Conservation (phyloP, 139 green algal genomes). For the Limnomonas spitsbergensis region DNA sequence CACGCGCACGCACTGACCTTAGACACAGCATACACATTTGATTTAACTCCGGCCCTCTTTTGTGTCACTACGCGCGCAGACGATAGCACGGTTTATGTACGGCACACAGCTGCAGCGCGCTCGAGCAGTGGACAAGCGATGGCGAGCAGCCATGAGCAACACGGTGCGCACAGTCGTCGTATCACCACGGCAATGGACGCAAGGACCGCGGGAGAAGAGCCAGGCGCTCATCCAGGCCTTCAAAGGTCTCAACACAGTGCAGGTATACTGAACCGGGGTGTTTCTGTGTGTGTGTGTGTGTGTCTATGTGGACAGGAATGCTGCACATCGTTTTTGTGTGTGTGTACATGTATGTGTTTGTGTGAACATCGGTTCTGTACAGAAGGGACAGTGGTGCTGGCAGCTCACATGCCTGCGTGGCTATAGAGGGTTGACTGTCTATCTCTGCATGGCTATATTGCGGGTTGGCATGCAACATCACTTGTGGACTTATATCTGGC, state of each 20-base stretch:
- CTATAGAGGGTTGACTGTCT: not conserved
- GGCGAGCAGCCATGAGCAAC: not conserved
- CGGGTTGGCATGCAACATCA: no score
- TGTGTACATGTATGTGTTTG: not conserved
- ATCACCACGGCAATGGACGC: not conserved
- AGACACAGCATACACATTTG: not conserved
- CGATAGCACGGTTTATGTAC: not conserved
- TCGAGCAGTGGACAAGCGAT: slow-evolving; percentile 10
- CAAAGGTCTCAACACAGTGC: not conserved
- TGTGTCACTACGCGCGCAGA: slow-evolving; percentile 1
- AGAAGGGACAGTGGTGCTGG: no score
- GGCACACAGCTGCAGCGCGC: slow-evolving; percentile 5
- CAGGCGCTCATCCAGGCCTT: not conserved
- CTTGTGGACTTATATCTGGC: no score
- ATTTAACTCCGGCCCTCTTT: not conserved
- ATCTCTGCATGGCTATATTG: no score
- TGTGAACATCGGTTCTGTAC: not conserved
- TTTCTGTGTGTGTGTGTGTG: no score
- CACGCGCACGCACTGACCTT: not conserved
- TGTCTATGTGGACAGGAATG: not conserved
- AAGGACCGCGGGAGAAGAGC: not conserved
- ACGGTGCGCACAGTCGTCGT: slow-evolving; percentile 5
- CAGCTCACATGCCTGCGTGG: no score
- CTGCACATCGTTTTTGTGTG: not conserved
- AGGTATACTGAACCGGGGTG: slow-evolving; percentile 2